A percentile compares a stretch with the other conserved stretches of the same genome.
Conservation (phyloP, 1,284 basidiomycete genomes). For the Malassezia furfur region DNA sequence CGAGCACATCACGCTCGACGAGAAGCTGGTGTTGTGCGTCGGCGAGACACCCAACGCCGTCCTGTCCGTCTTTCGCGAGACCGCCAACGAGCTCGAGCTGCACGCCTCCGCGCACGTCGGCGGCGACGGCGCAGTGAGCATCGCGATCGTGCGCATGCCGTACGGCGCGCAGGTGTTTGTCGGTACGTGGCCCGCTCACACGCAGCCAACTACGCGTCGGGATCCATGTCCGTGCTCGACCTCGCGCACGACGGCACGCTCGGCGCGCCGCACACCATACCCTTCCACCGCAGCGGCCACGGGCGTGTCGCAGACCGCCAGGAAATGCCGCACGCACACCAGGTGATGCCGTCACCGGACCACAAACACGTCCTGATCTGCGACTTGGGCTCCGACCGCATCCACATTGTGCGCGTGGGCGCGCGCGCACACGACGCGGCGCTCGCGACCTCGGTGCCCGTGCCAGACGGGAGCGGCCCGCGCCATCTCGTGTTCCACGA, state of each 20-base stretch:
- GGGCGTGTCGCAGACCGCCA: constrained; percentile 20
- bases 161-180: constrained; percentile 1
- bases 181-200: not conserved
- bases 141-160: not conserved
- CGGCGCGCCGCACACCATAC: not conserved
- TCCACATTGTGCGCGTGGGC: constrained; percentile 8
- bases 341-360: constrained; percentile 16
- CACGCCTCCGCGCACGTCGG: not conserved
- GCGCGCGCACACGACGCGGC: not conserved
- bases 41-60: not conserved
- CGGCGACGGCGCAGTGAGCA: not conserved
- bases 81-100: not conserved
- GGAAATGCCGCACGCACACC: constrained; percentile 20
- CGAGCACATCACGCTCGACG: not conserved
- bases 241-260: not conserved
- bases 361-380: constrained; percentile 16
- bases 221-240: constrained; percentile 7
- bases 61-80: not conserved
- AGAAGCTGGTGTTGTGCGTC: not conserved
- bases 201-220: constrained; percentile 18
- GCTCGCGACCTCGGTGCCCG: not conserved
- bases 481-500: not conserved
- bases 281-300: constrained; percentile 10
- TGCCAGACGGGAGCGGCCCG: not conserved
- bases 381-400: constrained; percentile 22